phyloP scores from a whole-genome alignment of 2,329 filamentous ascomycete genomes.

The Fonsecaea nubica region DNA sequence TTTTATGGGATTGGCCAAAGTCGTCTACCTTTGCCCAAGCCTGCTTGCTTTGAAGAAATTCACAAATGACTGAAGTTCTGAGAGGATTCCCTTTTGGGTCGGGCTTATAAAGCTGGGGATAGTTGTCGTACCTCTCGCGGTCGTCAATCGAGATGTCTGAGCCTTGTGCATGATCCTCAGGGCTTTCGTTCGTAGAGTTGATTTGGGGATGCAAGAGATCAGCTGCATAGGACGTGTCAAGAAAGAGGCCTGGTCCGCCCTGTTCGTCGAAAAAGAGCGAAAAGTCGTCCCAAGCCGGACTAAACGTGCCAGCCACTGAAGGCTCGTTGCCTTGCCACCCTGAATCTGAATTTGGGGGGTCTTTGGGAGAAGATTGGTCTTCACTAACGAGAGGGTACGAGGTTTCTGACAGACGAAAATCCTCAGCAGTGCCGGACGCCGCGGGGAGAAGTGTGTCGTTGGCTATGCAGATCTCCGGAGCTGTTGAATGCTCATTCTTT shows the following conservation, averaged over 20 bases:
- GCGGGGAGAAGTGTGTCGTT: not conserved
- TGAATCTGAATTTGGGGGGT: not conserved
- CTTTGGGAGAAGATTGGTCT: not conserved
- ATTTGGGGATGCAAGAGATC: not conserved
- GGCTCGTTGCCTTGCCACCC: constrained; percentile 4
- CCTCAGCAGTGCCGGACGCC: not conserved
- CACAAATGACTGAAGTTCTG: constrained; percentile 9
- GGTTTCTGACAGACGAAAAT: not conserved
- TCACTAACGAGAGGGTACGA: not conserved
- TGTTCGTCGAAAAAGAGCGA: constrained; percentile 14
- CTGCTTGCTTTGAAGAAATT: constrained; percentile 7
- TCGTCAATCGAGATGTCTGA: not conserved
- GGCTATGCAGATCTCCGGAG: not conserved
- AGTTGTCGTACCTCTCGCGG: not conserved
- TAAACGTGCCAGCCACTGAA: constrained; percentile 11
- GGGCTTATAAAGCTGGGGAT: constrained; percentile 11
- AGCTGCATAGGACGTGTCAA: not conserved
- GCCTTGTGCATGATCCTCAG: not conserved
- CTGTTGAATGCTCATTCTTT: not conserved
- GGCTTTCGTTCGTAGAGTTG: not conserved
- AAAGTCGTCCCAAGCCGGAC: constrained; percentile 10
- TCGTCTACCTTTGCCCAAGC: not conserved
- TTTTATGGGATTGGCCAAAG: not conserved
- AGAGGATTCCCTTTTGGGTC: constrained; percentile 8
- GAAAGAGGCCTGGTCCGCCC: constrained; percentile 9